phyloP scores from a whole-genome alignment of 2,329 filamentous ascomycete genomes.

The Calonectria pseudoturangicola region DNA sequence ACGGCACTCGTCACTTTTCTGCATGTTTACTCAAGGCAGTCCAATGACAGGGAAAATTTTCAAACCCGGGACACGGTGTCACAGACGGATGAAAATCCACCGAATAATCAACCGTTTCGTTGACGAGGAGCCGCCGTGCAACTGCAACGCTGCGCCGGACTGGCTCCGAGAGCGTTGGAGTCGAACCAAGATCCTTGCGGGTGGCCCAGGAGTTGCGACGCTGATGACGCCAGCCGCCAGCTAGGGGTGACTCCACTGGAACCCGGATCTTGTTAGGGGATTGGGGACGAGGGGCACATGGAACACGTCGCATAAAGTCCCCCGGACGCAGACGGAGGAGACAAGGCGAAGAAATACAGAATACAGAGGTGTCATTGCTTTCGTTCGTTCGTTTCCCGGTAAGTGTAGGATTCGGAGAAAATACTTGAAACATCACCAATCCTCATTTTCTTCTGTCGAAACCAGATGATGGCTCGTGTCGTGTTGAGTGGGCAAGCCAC shows the following conservation, averaged over 20 bases:
- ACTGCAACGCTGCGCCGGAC: conserved; percentile 11
- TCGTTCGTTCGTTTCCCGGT: conserved; percentile 10
- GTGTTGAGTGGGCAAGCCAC: conserved; percentile 2
- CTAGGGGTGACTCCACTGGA: conserved; percentile 22
- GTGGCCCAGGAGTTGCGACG: conserved; percentile 33
- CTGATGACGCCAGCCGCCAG: conserved; percentile 38
- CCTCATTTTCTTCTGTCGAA: not conserved
- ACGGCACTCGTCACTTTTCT: not conserved
- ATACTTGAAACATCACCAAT: conserved; percentile 1
- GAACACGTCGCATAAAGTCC: conserved; percentile 27
- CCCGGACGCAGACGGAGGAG: not conserved
- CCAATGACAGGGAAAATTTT: not conserved
- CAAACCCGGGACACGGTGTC: conserved; percentile 1
- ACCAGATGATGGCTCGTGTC: conserved; percentile 3
- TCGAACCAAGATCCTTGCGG: conserved; percentile 20
- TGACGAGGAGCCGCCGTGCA: not conserved
- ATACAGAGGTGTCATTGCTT: not conserved
- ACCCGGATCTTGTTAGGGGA: not conserved
- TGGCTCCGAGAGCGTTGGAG: conserved; percentile 4
- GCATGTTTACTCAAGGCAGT: conserved; percentile 18
- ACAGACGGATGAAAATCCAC: conserved; percentile 14
- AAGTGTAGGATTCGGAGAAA: not conserved
- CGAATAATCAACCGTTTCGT: not conserved
- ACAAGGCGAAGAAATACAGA: not conserved
- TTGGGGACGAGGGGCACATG: conserved; percentile 9